Evolutionary conservation across 1,284 basidiomycete genomes (phyloP).

Genomic region (Naganishia liquefaciens): DNA sequence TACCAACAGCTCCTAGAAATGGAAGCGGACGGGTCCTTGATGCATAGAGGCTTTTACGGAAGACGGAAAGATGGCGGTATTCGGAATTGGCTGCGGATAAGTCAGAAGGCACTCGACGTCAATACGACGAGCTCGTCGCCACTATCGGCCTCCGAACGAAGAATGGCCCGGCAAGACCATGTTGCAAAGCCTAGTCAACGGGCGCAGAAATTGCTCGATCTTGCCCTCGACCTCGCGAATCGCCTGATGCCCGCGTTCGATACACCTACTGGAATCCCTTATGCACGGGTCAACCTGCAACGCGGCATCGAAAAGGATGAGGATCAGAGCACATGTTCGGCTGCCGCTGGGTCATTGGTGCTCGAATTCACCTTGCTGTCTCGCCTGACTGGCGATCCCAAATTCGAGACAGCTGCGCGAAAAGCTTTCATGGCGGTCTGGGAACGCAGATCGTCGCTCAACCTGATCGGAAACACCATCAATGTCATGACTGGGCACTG

Average conservation of each 20-base stretch:
- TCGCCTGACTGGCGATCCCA: constrained; percentile 78
- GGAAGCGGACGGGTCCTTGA: constrained; percentile 48
- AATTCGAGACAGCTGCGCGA: constrained; percentile 65
- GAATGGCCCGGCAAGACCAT: constrained; percentile 6
- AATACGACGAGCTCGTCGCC: neutral
- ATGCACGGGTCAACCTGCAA: constrained; percentile 67
- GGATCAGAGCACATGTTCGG: constrained; percentile 59
- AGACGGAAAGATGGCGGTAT: constrained; percentile 32
- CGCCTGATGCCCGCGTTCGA: constrained; percentile 83
- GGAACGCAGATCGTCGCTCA: constrained; percentile 79
- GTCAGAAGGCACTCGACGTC: constrained; percentile 11
- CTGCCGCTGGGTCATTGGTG: constrained; percentile 86
- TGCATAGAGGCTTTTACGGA: constrained; percentile 34
- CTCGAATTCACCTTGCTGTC: constrained; percentile 89
- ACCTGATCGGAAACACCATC: constrained; percentile 83
- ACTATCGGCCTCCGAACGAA: neutral
- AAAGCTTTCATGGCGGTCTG: constrained; percentile 86
- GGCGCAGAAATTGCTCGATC: constrained; percentile 54
- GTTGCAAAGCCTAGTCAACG: constrained; percentile 26
- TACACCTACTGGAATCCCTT: constrained; percentile 84
- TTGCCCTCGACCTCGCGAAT: constrained; percentile 81
- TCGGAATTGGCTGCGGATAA: constrained; percentile 22
- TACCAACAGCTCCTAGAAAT: constrained; percentile 65
- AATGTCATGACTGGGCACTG: constrained; percentile 61
- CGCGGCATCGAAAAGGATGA: constrained; percentile 46